phyloP scores from a whole-genome alignment of 2,329 filamentous ascomycete species.

The Colletotrichum coccodes region DNA sequence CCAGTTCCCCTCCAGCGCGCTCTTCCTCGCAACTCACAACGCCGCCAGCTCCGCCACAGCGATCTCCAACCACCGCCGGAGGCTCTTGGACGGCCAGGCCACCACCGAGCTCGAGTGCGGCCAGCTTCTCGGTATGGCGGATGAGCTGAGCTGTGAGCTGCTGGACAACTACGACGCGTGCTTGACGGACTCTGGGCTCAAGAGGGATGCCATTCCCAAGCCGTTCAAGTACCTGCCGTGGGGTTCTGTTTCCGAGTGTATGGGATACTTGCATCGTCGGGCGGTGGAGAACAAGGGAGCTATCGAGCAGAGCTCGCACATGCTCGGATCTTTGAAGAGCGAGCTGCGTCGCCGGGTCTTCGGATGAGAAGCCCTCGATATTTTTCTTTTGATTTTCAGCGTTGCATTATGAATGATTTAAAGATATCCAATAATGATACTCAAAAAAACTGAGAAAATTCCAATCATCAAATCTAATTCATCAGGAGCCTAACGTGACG shows the following conservation, averaged over 20 bases:
- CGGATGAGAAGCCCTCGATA: conserved; percentile 9
- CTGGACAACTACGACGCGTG: conserved; percentile 38
- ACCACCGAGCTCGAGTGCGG: conserved; percentile 52
- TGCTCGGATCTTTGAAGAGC: conserved; percentile 41
- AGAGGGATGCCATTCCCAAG: conserved; percentile 24
- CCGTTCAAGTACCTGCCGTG: conserved; percentile 37
- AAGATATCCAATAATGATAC: conserved; percentile 20
- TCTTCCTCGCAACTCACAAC: conserved; percentile 89
- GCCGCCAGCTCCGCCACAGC: conserved; percentile 59
- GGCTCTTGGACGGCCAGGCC: conserved; percentile 57
- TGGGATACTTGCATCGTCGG: conserved; percentile 35
- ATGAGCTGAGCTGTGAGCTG: conserved; percentile 82
- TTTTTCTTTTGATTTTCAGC: background rate
- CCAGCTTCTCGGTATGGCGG: conserved; percentile 76
- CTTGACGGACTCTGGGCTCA: conserved; percentile 18
- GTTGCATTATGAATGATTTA: background rate
- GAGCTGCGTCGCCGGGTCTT: conserved; percentile 41
- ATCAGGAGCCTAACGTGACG: too few species aligned
- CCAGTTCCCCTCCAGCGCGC: conserved; percentile 64
- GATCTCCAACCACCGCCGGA: conserved; percentile 66
- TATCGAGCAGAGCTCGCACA: conserved; percentile 36
- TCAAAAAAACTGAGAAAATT: background rate
- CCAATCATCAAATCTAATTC: too few species aligned
- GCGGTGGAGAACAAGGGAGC: conserved; percentile 36
- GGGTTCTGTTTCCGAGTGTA: conserved; percentile 35